Percentiles rank a stretch among this genome's conserved stretches.
Conservation (phyloP, 129 eudicot genomes). For the Helianthus tuberosus region DNA sequence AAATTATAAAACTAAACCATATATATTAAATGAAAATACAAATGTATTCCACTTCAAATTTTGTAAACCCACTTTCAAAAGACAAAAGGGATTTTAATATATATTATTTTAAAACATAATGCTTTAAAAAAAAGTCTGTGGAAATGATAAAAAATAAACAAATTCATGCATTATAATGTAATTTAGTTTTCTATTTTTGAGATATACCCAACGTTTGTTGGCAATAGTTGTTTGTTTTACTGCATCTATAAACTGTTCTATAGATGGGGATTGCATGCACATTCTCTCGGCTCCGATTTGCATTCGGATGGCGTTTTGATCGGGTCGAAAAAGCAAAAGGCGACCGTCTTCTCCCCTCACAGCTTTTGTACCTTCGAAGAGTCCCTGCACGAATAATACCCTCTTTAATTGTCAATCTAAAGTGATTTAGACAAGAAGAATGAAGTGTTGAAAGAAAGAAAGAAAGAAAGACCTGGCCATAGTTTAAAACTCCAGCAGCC, state of each 20-base stretch:
- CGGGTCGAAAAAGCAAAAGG: slow-evolving; percentile 72
- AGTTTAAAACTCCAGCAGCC: slow-evolving; percentile 86
- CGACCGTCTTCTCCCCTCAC: slow-evolving; percentile 68
- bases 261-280: slow-evolving; percentile 88
- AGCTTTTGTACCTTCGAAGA: slow-evolving; percentile 89
- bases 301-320: slow-evolving; percentile 85
- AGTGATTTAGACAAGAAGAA: too few relatives aligned
- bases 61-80: too few relatives aligned
- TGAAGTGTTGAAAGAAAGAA: too few relatives aligned
- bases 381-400: slow-evolving; percentile 44
- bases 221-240: slow-evolving; percentile 80
- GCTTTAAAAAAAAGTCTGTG: background rate
- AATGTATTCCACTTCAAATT: too few relatives aligned
- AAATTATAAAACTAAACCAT: too few relatives aligned
- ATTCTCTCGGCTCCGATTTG: slow-evolving; percentile 84
- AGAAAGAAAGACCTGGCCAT: slow-evolving; percentile 67
- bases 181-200: background rate
- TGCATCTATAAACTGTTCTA: slow-evolving; percentile 76
- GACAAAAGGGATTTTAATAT: too few relatives aligned
- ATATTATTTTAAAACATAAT: too few relatives aligned
- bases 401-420: too few relatives aligned
- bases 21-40: too few relatives aligned
- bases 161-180: too few relatives aligned
- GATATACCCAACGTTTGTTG: slow-evolving; percentile 78
- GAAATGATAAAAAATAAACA: too few relatives aligned